Conservation (phyloP, 345 rosid species). For the Sisymbrium irio region DNA sequence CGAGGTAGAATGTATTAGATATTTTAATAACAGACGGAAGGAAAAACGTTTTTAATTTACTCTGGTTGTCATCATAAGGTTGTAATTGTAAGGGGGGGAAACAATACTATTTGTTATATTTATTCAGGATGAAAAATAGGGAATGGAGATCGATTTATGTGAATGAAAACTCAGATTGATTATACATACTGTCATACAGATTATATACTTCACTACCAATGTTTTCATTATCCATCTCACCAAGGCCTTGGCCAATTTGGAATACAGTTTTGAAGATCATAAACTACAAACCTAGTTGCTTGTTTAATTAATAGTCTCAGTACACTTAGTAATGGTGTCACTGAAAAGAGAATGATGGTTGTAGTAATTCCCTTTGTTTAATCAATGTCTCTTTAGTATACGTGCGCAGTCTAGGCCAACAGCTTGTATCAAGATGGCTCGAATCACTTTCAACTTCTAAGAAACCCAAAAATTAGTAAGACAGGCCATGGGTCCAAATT, state of each 20-base stretch:
- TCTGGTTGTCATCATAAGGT: constrained; percentile 8
- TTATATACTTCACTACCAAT: neutral
- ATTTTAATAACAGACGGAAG: neutral
- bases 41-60: neutral
- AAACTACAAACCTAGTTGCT: neutral
- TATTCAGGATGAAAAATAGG: neutral
- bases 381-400: neutral
- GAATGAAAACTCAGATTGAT: constrained; percentile 4
- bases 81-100: neutral
- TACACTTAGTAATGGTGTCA: neutral
- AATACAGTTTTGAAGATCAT: neutral
- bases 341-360: neutral
- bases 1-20: constrained; percentile 9
- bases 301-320: neutral
- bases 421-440: neutral
- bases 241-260: neutral
- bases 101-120: neutral
- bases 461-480: neutral
- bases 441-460: neutral
- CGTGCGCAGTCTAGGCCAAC: neutral
- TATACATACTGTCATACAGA: neutral
- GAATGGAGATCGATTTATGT: neutral
- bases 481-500: neutral
- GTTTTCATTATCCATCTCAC: neutral
- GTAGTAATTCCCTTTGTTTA: neutral